phyloP scores from a whole-genome alignment of 768 basidiomycete species.

The Boletus tylopilopsis region DNA sequence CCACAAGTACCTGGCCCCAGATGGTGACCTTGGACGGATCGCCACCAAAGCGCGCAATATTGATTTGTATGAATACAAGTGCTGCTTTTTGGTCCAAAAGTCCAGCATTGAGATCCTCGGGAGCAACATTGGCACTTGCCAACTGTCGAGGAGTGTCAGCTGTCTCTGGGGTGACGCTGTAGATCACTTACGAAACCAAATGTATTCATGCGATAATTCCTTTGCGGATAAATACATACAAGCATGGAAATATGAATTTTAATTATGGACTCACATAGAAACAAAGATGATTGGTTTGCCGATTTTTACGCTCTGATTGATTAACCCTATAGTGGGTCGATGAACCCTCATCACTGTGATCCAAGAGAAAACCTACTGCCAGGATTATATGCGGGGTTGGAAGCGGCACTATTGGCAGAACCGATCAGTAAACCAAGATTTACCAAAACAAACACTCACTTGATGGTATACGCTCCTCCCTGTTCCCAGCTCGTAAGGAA shows the following conservation, averaged over 20 bases:
- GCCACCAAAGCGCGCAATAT: slow-evolving; percentile 64
- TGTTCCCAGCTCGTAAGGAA: not conserved
- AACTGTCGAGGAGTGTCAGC: slow-evolving; percentile 33
- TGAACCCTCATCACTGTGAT: not conserved
- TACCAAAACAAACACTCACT: not conserved
- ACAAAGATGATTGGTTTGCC: slow-evolving; percentile 18
- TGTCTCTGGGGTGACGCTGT: not conserved
- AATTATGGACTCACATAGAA: slow-evolving; percentile 7
- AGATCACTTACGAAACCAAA: slow-evolving; percentile 16
- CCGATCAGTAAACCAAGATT: not conserved
- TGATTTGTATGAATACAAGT: slow-evolving; percentile 58
- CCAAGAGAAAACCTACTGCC: slow-evolving; percentile 4
- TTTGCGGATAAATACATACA: not conserved
- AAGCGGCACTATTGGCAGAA: slow-evolving; percentile 10
- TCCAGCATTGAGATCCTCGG: slow-evolving; percentile 55
- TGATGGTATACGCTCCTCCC: slow-evolving; percentile 14
- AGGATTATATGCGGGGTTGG: slow-evolving; percentile 15
- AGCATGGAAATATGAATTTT: not conserved
- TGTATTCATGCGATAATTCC: slow-evolving; percentile 16
- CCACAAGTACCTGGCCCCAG: slow-evolving; percentile 19
- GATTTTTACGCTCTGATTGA: slow-evolving; percentile 2
- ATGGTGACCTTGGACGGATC: slow-evolving; percentile 44
- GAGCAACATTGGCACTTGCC: slow-evolving; percentile 41
- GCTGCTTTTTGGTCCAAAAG: slow-evolving; percentile 58
- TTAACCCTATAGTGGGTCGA: slow-evolving; percentile 3